Evolutionary conservation across 106 monocot genomes (phyloP), one percentile per base, ranked within the genome.

Genomic region (Dactylorhiza incarnata): DNA sequence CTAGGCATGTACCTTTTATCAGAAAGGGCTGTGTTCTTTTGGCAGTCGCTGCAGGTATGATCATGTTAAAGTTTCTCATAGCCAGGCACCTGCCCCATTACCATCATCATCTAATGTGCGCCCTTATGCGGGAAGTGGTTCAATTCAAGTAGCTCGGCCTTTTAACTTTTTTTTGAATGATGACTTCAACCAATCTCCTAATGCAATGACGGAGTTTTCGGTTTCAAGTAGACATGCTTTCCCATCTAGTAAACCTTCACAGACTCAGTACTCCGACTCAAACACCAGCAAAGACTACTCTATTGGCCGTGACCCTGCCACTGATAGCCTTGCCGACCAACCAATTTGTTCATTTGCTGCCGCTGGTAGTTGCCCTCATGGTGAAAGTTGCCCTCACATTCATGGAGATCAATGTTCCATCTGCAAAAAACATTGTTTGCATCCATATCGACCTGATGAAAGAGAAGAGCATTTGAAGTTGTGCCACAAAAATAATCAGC

Each of bases 341-440:
- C 94, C 97, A 45, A 94, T 97, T 45, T 97, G 97, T 79, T 97
- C 97, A 58, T 94, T 91, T 87, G 91, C 94, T 89, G 94, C 94
- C 71, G 94, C 89, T 77, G 97, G 97, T 76, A 86, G 71, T 72
- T 97, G 97, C 20, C 94, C 91, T 68, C 74, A 83, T 79, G 91
- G 91, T 24, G 87, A 91, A 50, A 81, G 43, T 4, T 97, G 97
- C 61, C 85, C 85, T 73, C 87, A 97, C 43, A 76, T 94, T 59
- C 97, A 97, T 84, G 97, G 97, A 15, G 91, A 94, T 82, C 68
- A 84, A 62, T 97, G 97, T 73, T 73, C 85, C 52, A 86, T 85
- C 17, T 97, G 97, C 65, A 91, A 86, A 76, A 97, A 94, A 73
- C 78, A 86, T 76, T 97, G 97, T 72, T 80, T 97, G 48, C 97